Base-by-base conservation (phyloP, 768 basidiomycete species). In the Porphyrellus cyaneotinctus region DNA sequence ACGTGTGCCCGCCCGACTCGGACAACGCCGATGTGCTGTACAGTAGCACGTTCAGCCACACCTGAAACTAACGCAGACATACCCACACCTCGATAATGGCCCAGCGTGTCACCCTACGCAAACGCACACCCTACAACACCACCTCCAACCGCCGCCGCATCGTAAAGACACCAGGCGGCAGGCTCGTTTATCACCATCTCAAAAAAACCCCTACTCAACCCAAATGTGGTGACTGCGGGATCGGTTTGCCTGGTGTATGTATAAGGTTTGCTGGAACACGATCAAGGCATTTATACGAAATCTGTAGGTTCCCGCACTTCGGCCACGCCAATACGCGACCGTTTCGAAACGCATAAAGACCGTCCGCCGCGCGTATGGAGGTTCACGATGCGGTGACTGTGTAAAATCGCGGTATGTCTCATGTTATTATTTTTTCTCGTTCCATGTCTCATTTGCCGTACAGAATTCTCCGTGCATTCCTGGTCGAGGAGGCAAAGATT, bases 401-500 rank as follows among this genome's bases (percentile, higher is more conserved):
- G 94, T 97, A 49, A 94, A 91, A 76, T 88, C 90, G 58, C 87
- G 94, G 95, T 95, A 65, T 51, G 83, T 78, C 4, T 31, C 28
- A 15, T 24, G 13, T 30, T 23, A 30, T 24, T n/a, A 52, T n/a
- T 43, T 12, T 24, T 42, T 22, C 13, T 36, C 43, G 35, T 12
- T 20, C 23, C n/a, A 7, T 51, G 28, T 54, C 17, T 20, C 12
- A 20, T 35, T 35, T 35, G 36, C 7, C 22, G 8, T 45, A 0
- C 58, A 97, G 97, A 58, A 95, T 99, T 64, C 87, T 98, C 63
- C 91, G 97, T 54, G 94, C 97, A 58, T 99, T 99, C 86, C 76
- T 99, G 55, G 91, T 99, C 36, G 97, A 98, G 80, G 97, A 99
- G 79, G 97, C 97, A 41, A 98, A 98, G 81, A 98, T 99, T 65